Percentiles rank a stretch among this genome's conserved stretches.
Conservation (phyloP, 495 filamentous ascomycete genomes). For the Letharia columbiana region DNA sequence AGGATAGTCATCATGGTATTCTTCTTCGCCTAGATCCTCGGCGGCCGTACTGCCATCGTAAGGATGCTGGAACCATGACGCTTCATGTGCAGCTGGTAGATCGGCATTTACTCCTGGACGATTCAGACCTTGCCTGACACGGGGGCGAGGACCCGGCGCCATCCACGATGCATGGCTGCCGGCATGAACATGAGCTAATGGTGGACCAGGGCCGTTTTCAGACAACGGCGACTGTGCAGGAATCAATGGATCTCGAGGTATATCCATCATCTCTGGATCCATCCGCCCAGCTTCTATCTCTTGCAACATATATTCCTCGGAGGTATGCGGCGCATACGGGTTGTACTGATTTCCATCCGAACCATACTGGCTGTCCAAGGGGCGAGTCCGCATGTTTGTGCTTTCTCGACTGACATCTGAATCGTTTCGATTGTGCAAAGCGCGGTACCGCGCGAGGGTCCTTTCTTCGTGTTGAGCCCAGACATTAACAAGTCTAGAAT, state of each 20-base stretch:
- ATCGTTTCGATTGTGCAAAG: neutral
- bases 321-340: neutral
- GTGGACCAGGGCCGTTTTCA: neutral
- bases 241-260: neutral
- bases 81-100: neutral
- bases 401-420: neutral
- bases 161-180: neutral
- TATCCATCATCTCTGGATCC: neutral
- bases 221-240: neutral
- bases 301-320: slow-evolving; percentile 4
- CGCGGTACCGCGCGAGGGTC: neutral
- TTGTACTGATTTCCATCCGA: slow-evolving; percentile 9
- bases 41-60: neutral
- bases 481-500: neutral
- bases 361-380: neutral
- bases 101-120: neutral
- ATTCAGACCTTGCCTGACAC: neutral
- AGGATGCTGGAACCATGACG: neutral
- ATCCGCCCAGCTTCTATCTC: slow-evolving; percentile 3
- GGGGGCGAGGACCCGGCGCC: neutral
- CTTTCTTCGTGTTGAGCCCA: neutral
- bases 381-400: neutral
- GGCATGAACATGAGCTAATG: neutral
- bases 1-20: neutral
- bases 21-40: neutral